A percentile compares a stretch with the other conserved stretches of the same genome.
Conservation (phyloP, 208 protist genomes). For the Tritrichomonas foetus region DNA sequence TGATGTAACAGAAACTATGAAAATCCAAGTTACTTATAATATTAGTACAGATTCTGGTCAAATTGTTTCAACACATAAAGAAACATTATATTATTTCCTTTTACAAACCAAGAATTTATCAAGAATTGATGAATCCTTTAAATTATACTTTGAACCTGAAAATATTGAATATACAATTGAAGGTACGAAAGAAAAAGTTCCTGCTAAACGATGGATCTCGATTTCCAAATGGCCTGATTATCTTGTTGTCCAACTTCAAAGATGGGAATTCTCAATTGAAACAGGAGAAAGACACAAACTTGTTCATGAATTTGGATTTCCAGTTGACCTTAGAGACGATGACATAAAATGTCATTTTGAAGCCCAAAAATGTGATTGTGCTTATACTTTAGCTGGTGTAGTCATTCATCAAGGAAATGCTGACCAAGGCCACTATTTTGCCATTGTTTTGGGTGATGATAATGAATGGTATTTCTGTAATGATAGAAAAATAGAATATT, state of each 20-base stretch:
- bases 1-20: too few relatives aligned
- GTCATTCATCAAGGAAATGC: not conserved
- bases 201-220: not conserved
- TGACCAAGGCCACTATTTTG: not conserved
- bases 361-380: not conserved
- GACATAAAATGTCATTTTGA: not conserved
- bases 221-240: slow-evolving; percentile 15
- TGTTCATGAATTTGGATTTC: not conserved
- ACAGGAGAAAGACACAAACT: not conserved
- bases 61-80: not conserved
- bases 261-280: not conserved
- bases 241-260: not conserved
- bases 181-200: not conserved
- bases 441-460: slow-evolving; percentile 3
- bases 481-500: not conserved
- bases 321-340: not conserved
- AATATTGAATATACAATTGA: not conserved
- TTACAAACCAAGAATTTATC: not conserved
- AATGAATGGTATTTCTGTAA: slow-evolving; percentile 33
- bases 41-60: not conserved
- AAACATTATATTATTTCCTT: not conserved
- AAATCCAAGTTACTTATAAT: too few relatives aligned
- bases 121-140: not conserved
- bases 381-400: not conserved
- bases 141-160: not conserved